Conservation (phyloP, 2,329 filamentous ascomycete species). For the Nakataea oryzae region DNA sequence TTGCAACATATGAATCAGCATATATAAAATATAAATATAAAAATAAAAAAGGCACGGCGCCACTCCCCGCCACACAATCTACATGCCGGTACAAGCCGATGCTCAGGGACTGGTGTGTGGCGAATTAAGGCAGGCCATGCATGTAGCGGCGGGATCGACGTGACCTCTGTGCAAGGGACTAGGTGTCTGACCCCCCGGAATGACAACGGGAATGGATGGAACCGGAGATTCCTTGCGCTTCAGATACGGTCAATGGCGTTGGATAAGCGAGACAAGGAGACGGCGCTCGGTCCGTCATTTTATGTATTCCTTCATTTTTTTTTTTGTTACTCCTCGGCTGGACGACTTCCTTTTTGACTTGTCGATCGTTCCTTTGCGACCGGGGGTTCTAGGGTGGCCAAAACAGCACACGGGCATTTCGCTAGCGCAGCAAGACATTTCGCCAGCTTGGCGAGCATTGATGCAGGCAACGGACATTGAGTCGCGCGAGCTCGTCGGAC, state of each 20-base stretch:
- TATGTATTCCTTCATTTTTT: neutral
- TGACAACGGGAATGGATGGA: neutral
- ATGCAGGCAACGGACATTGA: neutral
- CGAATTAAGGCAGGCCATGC: neutral
- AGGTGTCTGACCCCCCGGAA: too few species aligned
- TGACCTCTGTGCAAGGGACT: neutral
- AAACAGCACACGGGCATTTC: neutral
- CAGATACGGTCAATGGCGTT: neutral
- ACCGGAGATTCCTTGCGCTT: neutral
- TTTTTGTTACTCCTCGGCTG: slow-evolving; percentile 1
- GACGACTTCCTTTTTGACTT: neutral
- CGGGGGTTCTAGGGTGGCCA: neutral
- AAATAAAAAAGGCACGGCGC: too few species aligned
- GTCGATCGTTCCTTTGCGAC: too few species aligned
- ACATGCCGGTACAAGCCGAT: too few species aligned
- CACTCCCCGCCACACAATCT: too few species aligned
- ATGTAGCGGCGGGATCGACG: neutral
- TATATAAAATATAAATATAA: too few species aligned
- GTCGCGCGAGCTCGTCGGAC: neutral
- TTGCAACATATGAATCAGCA: too few species aligned
- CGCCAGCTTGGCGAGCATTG: neutral
- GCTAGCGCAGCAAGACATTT: neutral
- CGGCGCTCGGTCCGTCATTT: neutral
- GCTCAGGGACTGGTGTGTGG: neutral
- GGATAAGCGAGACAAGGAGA: neutral